These are phyloP conservation scores for Metroxylon sagu DNA, from an alignment of 176 grass and related monocot species.

Conservation along the genomic window DNA sequence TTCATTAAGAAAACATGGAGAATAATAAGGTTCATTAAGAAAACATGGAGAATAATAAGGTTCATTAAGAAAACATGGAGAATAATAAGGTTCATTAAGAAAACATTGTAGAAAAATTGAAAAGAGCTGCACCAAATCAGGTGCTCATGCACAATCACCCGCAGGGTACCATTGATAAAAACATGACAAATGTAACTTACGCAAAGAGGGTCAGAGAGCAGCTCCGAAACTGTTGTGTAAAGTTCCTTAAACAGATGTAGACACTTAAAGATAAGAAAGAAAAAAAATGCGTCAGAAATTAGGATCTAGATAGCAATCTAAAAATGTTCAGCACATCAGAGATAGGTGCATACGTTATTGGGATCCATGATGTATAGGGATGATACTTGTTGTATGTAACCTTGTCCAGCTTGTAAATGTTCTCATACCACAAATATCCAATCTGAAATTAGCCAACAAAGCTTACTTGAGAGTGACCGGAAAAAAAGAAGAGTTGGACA, in stretches of 20 bases:
- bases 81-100: too few species aligned
- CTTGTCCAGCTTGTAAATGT: constrained; percentile 98
- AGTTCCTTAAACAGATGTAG: constrained; percentile 87
- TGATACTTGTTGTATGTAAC: constrained; percentile 95
- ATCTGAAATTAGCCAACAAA: constrained; percentile 35
- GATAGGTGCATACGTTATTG: constrained; percentile 67
- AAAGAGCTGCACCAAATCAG: neutral
- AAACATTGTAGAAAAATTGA: neutral
- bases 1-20: too few species aligned
- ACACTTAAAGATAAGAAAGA: constrained; percentile 40
- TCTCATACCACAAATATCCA: constrained; percentile 95
- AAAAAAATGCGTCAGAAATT: constrained; percentile 32
- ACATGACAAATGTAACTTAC: constrained; percentile 34
- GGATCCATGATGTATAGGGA: constrained; percentile 99
- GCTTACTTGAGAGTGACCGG: neutral
- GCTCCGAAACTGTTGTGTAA: constrained; percentile 79
- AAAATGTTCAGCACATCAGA: constrained; percentile 3
- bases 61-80: too few species aligned
- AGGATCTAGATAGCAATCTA: constrained; percentile 7
- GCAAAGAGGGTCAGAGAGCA: constrained; percentile 90
- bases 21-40: too few species aligned
- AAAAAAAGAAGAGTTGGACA: too few species aligned
- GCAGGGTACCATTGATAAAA: too few species aligned
- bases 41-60: too few species aligned
- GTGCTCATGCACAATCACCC: neutral